Conservation (phyloP, 2,329 filamentous ascomycete genomes). For the Pestalotiopsis sp. region DNA sequence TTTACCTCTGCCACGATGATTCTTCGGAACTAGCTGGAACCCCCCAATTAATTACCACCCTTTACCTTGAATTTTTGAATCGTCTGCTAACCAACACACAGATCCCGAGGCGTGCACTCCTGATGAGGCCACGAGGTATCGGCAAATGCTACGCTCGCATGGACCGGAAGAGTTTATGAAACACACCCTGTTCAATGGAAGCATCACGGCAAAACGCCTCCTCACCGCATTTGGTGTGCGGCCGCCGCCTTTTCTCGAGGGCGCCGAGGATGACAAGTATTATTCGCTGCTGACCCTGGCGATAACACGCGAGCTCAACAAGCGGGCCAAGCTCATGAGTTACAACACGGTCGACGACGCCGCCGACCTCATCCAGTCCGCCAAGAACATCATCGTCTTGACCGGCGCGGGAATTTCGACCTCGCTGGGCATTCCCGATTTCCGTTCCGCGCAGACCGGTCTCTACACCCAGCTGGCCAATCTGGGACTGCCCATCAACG, state of each 20-base stretch:
- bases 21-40: too few relatives aligned
- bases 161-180: slow-evolving; percentile 80
- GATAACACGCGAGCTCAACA: slow-evolving; percentile 78
- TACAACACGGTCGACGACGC: slow-evolving; percentile 91
- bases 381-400: slow-evolving; percentile 86
- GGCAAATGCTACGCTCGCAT: slow-evolving; percentile 71
- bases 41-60: too few relatives aligned
- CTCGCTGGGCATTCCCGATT: slow-evolving; percentile 94
- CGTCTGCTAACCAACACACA: background rate
- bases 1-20: too few relatives aligned
- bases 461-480: slow-evolving; percentile 85
- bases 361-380: slow-evolving; percentile 71
- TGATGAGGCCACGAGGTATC: slow-evolving; percentile 69
- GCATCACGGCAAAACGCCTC: slow-evolving; percentile 78
- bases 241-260: slow-evolving; percentile 74
- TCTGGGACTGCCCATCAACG: slow-evolving; percentile 68
- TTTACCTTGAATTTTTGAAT: too few relatives aligned
- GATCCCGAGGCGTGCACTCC: slow-evolving; percentile 39
- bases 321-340: slow-evolving; percentile 75
- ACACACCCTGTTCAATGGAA: slow-evolving; percentile 68
- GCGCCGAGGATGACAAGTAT: slow-evolving; percentile 72
- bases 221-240: slow-evolving; percentile 83
- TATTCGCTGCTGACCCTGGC: slow-evolving; percentile 75
- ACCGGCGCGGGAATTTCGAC: slow-evolving; percentile 97
- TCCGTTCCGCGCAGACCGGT: slow-evolving; percentile 89